These are phyloP conservation scores for Takashimella koratensis DNA, from an alignment of 1,284 basidiomycete species.

Conservation along the genomic window DNA sequence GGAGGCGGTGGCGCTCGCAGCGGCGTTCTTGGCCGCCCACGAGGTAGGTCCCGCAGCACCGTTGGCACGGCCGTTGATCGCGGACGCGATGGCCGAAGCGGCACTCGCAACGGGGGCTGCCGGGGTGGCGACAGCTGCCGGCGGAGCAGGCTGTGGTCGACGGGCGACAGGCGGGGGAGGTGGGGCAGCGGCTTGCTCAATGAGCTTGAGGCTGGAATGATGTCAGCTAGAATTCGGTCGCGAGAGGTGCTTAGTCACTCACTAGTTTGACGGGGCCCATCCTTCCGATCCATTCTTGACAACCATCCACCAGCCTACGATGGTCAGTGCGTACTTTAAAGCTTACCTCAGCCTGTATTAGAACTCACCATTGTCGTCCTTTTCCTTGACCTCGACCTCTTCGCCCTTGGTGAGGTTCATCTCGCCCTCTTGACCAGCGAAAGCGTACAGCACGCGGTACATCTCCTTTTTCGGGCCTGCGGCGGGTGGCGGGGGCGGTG, in stretches of 20 bases:
- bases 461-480: slow-evolving; percentile 65
- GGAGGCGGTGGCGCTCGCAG: slow-evolving; percentile 50
- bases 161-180: slow-evolving; percentile 60
- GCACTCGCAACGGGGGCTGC: slow-evolving; percentile 54
- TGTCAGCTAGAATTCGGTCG: neutral
- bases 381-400: slow-evolving; percentile 83
- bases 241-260: slow-evolving; percentile 36
- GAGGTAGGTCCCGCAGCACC: slow-evolving; percentile 8
- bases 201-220: slow-evolving; percentile 60
- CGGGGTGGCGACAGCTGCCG: slow-evolving; percentile 49
- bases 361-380: slow-evolving; percentile 75
- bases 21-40: slow-evolving; percentile 53
- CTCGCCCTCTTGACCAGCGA: slow-evolving; percentile 87
- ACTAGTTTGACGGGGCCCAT: slow-evolving; percentile 93
- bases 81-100: slow-evolving; percentile 11
- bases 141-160: slow-evolving; percentile 50
- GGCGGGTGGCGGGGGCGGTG: slow-evolving; percentile 58
- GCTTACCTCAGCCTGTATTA: neutral
- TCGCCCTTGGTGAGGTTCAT: slow-evolving; percentile 88
- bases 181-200: slow-evolving; percentile 60
- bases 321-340: slow-evolving; percentile 16
- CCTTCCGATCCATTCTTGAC: slow-evolving; percentile 80
- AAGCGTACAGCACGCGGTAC: slow-evolving; percentile 84
- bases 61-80: slow-evolving; percentile 9
- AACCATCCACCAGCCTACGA: slow-evolving; percentile 85